These are phyloP conservation scores for Tulasnella sp. DNA, from an alignment of 768 basidiomycete species.

Conservation along the genomic window DNA sequence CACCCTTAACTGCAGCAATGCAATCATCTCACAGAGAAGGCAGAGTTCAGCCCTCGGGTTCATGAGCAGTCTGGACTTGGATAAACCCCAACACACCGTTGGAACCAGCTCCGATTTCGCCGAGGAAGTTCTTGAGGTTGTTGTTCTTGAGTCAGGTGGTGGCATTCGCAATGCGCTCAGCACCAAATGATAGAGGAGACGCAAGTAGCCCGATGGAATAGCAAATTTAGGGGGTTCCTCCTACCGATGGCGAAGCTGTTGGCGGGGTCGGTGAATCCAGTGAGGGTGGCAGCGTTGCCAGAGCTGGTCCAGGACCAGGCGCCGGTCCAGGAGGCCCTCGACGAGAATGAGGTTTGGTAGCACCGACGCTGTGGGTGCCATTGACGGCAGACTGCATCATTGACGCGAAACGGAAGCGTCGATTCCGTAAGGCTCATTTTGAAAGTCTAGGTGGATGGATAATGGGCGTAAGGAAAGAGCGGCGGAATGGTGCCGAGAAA, in stretches of 20 bases:
- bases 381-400: constrained; percentile 61
- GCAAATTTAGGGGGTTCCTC: constrained; percentile 19
- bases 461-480: background rate
- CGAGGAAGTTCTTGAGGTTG: constrained; percentile 55
- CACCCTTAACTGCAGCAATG: constrained; percentile 47
- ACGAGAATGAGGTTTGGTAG: constrained; percentile 41
- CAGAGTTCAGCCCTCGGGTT: background rate
- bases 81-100: constrained; percentile 22
- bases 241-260: constrained; percentile 53
- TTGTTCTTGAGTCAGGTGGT: constrained; percentile 53
- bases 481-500: background rate
- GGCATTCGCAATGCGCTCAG: constrained; percentile 47
- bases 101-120: constrained; percentile 50
- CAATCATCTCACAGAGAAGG: constrained; percentile 30
- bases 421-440: constrained; percentile 61
- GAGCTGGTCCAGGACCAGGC: constrained; percentile 57
- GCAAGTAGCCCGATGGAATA: constrained; percentile 40
- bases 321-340: constrained; percentile 46
- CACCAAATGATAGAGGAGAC: constrained; percentile 55
- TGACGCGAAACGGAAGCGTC: constrained; percentile 42
- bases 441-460: constrained; percentile 31
- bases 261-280: constrained; percentile 48
- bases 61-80: background rate
- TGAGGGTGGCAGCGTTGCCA: constrained; percentile 49
- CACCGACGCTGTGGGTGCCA: constrained; percentile 54